A percentile compares a stretch with the other conserved stretches of the same genome.
Evolutionary conservation across 345 rosid species (phyloP).

Genomic region (Sonneratia caseolaris): DNA sequence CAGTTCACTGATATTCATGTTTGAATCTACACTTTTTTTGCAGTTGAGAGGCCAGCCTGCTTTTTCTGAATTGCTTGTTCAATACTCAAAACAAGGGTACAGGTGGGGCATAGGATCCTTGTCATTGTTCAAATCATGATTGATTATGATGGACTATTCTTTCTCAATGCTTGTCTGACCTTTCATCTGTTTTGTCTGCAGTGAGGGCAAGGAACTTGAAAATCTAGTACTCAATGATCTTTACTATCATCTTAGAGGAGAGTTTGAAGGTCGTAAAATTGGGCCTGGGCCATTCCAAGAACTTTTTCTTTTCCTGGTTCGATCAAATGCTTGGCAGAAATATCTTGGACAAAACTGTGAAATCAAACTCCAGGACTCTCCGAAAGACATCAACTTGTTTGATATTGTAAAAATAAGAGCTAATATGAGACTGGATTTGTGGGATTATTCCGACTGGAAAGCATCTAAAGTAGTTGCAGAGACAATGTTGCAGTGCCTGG

Average conservation of each 20-base stretch:
- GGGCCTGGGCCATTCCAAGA: constrained; percentile 80
- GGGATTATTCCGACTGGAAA: constrained; percentile 84
- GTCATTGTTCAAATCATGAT: not conserved
- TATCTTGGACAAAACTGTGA: constrained; percentile 31
- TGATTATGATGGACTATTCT: not conserved
- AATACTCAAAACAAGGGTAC: constrained; percentile 58
- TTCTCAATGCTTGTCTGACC: not conserved
- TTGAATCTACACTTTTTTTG: constrained; percentile 12
- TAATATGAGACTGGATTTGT: constrained; percentile 52
- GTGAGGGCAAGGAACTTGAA: constrained; percentile 63
- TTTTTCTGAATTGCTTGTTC: constrained; percentile 61
- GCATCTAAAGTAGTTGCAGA: constrained; percentile 49
- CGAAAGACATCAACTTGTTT: constrained; percentile 31
- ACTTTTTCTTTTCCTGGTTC: constrained; percentile 57
- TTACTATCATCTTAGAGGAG: constrained; percentile 78
- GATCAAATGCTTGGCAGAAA: constrained; percentile 41
- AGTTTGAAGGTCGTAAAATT: constrained; percentile 76
- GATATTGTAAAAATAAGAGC: constrained; percentile 33
- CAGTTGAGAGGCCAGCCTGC: constrained; percentile 70
- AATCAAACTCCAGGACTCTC: constrained; percentile 16
- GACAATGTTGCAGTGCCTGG: constrained; percentile 53
- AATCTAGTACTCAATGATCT: constrained; percentile 59
- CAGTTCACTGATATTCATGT: constrained; percentile 9
- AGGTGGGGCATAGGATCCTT: constrained; percentile 32
- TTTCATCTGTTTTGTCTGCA: constrained; percentile 25